Percentiles rank a stretch among this genome's conserved stretches.
These are phyloP conservation scores for Mallotus japonicus DNA, from an alignment of 441 rosid genomes.

Conservation along the genomic window DNA sequence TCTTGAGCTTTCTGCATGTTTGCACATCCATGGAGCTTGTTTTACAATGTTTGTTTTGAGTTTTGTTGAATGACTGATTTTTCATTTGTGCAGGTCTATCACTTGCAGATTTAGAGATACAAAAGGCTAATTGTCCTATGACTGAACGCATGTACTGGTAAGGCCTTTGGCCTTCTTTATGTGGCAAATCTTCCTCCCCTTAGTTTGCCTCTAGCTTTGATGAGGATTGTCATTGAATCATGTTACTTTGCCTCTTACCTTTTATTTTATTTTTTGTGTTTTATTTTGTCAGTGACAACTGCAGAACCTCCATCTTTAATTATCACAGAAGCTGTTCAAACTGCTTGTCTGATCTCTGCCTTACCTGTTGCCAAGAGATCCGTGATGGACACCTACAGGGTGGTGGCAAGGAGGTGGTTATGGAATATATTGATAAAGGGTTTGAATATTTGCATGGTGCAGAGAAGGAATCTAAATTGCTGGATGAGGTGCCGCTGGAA, in stretches of 20 bases:
- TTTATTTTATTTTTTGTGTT: not conserved
- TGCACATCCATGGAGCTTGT: not conserved
- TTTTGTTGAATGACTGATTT: not conserved
- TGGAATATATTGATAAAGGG: conserved; percentile 39
- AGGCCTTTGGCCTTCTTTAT: not conserved
- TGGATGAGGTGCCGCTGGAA: not conserved
- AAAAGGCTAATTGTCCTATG: conserved; percentile 27
- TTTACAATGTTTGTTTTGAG: not conserved
- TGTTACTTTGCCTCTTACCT: not conserved
- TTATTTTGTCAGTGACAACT: conserved; percentile 52
- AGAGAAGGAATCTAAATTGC: not conserved
- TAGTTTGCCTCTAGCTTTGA: not conserved
- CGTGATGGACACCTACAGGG: conserved; percentile 56
- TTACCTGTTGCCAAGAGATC: conserved; percentile 76
- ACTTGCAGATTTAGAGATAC: conserved; percentile 27
- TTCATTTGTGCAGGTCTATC: conserved; percentile 38
- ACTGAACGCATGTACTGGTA: conserved; percentile 58
- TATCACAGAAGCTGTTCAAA: conserved; percentile 67
- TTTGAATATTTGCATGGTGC: conserved; percentile 56
- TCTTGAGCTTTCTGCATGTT: not conserved
- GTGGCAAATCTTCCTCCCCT: not conserved
- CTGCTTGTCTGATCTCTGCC: conserved; percentile 76
- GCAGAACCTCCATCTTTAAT: conserved; percentile 75
- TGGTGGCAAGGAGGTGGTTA: conserved; percentile 34
- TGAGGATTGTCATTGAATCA: not conserved